Conservation (phyloP, 768 basidiomycete genomes). For the Suillus sp. region DNA sequence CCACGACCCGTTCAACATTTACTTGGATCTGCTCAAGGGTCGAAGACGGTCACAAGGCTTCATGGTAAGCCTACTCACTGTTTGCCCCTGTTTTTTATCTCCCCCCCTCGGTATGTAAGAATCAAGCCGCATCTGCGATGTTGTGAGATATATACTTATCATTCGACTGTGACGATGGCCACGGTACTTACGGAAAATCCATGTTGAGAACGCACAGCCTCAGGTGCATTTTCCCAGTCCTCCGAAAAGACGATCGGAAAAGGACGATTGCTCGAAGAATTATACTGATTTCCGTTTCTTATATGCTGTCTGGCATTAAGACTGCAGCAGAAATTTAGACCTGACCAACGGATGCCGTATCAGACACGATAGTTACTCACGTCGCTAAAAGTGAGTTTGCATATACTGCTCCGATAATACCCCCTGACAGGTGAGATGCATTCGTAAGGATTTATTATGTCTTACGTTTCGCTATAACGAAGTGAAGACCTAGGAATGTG, state of each 20-base stretch:
- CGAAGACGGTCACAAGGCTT: not conserved
- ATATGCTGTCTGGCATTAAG: conserved; percentile 22
- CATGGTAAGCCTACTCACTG: conserved; percentile 16
- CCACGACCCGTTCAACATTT: conserved; percentile 21
- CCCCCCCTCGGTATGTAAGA: not conserved
- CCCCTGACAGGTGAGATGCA: not conserved
- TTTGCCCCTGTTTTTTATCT: not conserved
- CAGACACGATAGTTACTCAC: conserved; percentile 15
- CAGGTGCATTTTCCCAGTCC: not conserved
- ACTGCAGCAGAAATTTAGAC: too few relatives aligned
- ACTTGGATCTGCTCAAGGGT: conserved; percentile 20
- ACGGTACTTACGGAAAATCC: not conserved
- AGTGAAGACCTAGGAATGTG: conserved; percentile 27
- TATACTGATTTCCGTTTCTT: conserved; percentile 1
- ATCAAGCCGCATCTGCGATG: conserved; percentile 14
- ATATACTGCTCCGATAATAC: conserved; percentile 17
- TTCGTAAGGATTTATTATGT: not conserved
- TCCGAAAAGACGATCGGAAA: conserved; percentile 11
- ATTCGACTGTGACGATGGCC: not conserved
- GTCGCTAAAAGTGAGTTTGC: conserved; percentile 31
- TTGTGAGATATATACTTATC: not conserved
- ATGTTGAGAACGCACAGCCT: not conserved
- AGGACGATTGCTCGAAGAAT: not conserved
- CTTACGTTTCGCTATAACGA: conserved; percentile 26
- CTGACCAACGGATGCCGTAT: too few relatives aligned